These are phyloP conservation scores for Curvularia spicifera DNA, from an alignment of 2,329 filamentous ascomycete genomes.

Conservation along the genomic window DNA sequence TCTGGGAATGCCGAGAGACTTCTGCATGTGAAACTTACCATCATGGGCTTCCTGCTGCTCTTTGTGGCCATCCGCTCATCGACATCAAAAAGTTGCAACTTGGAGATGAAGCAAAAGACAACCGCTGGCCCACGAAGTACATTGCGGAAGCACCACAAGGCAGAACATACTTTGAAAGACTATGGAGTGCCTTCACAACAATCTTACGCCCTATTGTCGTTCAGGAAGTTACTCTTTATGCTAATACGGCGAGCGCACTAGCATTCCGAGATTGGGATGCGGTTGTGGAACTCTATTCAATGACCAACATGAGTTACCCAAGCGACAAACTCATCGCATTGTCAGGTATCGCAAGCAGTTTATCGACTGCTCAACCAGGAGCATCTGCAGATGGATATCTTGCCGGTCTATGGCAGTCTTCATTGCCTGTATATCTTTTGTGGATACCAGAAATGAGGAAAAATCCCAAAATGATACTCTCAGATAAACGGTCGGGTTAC, in stretches of 20 bases:
- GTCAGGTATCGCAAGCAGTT: slow-evolving; percentile 12
- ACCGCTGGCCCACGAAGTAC: slow-evolving; percentile 10
- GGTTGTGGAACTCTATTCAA: slow-evolving; percentile 10
- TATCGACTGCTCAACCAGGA: not conserved
- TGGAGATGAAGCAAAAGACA: slow-evolving; percentile 1
- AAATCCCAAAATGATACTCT: not conserved
- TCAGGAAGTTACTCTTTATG: slow-evolving; percentile 5
- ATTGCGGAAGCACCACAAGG: not conserved
- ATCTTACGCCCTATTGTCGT: not conserved
- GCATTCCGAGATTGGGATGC: slow-evolving; percentile 11
- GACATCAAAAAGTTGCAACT: slow-evolving; percentile 11
- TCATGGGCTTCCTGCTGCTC: not conserved
- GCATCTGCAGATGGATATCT: slow-evolving; percentile 11
- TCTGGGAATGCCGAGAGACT: slow-evolving; percentile 28
- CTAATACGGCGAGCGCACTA: not conserved
- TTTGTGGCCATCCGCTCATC: slow-evolving; percentile 1
- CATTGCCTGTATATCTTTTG: slow-evolving; percentile 10
- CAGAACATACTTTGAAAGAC: not conserved
- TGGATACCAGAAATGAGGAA: slow-evolving; percentile 1
- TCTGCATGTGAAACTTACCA: slow-evolving; percentile 20
- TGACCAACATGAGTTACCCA: not conserved
- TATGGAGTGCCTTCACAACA: not conserved
- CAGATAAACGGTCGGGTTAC: not conserved
- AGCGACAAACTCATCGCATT: slow-evolving; percentile 15
- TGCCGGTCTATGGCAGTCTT: slow-evolving; percentile 18